phyloP scores from a whole-genome alignment of 257 asterid genomes.

The Gentiana macrophylla region DNA sequence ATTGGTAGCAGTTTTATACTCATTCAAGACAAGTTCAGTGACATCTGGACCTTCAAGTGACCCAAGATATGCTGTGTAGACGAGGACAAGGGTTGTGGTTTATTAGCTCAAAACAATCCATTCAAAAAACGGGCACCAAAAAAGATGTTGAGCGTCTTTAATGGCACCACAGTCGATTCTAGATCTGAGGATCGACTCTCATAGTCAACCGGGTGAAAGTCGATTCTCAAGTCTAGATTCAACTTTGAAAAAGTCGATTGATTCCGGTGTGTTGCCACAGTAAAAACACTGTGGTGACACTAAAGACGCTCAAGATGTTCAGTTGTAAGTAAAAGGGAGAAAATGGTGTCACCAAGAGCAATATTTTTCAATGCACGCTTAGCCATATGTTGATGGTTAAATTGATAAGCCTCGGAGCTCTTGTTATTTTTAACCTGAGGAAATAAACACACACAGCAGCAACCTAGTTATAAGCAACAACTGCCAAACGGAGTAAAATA shows the following conservation, averaged over 20 bases:
- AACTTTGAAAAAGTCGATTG: no score
- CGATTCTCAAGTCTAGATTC: no score
- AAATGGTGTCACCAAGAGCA: constrained; percentile 44
- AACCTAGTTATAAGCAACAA: background rate
- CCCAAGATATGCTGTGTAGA: constrained; percentile 62
- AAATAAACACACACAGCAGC: background rate
- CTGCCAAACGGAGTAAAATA: background rate
- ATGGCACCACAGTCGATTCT: no score
- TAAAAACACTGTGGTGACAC: no score
- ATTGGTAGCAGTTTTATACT: constrained; percentile 70
- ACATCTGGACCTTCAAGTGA: constrained; percentile 46
- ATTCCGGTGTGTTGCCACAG: no score
- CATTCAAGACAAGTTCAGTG: constrained; percentile 60
- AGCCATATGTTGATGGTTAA: constrained; percentile 60
- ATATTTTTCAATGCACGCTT: constrained; percentile 67
- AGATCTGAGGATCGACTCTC: no score
- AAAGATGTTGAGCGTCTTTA: background rate
- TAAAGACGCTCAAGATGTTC: no score
- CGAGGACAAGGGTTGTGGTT: background rate
- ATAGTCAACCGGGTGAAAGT: no score
- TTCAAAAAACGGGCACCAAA: no score
- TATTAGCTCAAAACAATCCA: no score
- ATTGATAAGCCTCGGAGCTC: constrained; percentile 52
- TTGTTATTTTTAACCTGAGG: constrained; percentile 43
- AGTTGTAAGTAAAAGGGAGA: background rate